Percentiles rank a stretch among this genome's conserved stretches.
Evolutionary conservation across 169 alveolate genomes (phyloP).

Genomic region (Plasmodium sp.): DNA sequence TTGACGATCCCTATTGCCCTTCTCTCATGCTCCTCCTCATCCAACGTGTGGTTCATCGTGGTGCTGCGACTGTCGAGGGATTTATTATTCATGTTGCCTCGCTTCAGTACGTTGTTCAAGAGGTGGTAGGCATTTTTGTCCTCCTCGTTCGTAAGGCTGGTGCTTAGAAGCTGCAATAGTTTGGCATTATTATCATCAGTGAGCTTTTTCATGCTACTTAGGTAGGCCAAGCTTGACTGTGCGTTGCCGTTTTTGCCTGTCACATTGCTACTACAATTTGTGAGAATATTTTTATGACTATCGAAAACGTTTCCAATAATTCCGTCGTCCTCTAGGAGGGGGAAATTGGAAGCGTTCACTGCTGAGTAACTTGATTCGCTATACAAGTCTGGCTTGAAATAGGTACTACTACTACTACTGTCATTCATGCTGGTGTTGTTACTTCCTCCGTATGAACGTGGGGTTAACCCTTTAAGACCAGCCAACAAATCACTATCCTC

Average conservation of each 20-base stretch:
- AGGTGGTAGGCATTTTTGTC: slow-evolving; percentile 41
- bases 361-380: background rate
- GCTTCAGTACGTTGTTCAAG: slow-evolving; percentile 15
- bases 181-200: background rate
- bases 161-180: slow-evolving; percentile 5
- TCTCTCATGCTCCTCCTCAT: background rate
- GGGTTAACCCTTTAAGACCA: background rate
- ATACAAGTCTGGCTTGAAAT: background rate
- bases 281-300: background rate
- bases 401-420: background rate
- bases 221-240: background rate
- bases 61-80: background rate
- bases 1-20: background rate
- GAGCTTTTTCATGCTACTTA: background rate
- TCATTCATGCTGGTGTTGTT: background rate
- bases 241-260: background rate
- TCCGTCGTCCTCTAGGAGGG: background rate
- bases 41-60: background rate
- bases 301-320: background rate
- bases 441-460: background rate
- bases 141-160: slow-evolving; percentile 14
- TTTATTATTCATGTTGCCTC: background rate
- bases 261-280: background rate
- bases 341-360: background rate
- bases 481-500: background rate